Base-by-base conservation (phyloP, 306 rosid species). In the Cicer arietinum region DNA sequence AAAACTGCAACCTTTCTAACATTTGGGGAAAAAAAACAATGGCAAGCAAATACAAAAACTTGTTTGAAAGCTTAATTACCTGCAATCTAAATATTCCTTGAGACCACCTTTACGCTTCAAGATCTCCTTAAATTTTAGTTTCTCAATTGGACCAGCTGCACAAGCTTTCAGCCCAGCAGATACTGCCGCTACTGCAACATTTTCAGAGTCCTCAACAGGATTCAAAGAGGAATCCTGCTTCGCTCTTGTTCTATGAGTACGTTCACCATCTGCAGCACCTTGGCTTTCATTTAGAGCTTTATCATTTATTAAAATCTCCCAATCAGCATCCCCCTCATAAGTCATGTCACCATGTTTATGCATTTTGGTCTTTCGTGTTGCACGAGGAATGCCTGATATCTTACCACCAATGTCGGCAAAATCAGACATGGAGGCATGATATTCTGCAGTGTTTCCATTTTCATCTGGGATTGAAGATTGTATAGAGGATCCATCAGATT, bases 251-350 rank as follows among this genome's bases (percentile, higher is more conserved):
- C 83, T 84, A 50, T 72, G 80, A 79, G 82, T 77, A 45, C 44
- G 83, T 10, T 88, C 89, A 80, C 82, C 68, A 52, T 87, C 87
- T 50, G 68, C 79, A 73, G 61, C 51, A 75, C 77, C 66, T 52
- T 85, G 89, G 62, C 67, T 80, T 80, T 83, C 92, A 56, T 80
- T 75, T 78, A 75, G 80, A 71, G 83, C 57, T 77, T 81, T 85
- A 67, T 85, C 92, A 78, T 83, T 80, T 50, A 77, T 80, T 85
- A 92, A 86, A 72, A 70, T 81, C 30, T 92, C 96, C 99, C 99
- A 95, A 50, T 92, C 97, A 77, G 90, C 95, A 88, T 95, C 99
- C 82, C 97, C 99, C 83, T 95, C 98, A 79, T 95, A 95, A 75
- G 99, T 92, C 99, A 95, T 95, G 84, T 95, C 99, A 47, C 89